Base-by-base conservation (phyloP, 805 yeast genomes). In the Saturnispora dispora region DNA sequence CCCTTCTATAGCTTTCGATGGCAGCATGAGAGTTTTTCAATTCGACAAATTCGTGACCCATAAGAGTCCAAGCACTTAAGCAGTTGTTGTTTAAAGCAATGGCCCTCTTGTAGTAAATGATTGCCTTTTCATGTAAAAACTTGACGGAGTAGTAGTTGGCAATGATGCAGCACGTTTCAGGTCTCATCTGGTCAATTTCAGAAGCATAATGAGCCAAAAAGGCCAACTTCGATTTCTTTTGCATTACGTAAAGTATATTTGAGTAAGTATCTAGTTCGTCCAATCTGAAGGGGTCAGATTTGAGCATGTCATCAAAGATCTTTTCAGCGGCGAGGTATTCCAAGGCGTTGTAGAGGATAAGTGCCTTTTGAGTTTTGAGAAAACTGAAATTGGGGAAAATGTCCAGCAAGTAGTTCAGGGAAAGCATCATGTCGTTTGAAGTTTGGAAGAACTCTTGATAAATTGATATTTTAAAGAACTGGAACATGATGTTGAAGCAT, bases 41-140 rank as follows among this genome's bases (percentile, higher is more conserved):
- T 65, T 93, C 99, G 15, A 93, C 95, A 70, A 88, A 93, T 69
- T 93, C 99, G 67, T 93, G 99, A 10, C 99, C 99, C 96, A 93
- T 89, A 52, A 93, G 72, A 0, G 98, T 93, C 98, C 98, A 93
- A 0, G 98, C 97, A 55, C 88, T 80, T 18, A 89, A 71, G 58
- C 95, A 88, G 58, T 80, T 80, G 54, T 85, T 79, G 63, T 89
- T 86, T 53, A 93, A 72, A 0, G 87, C 79, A 37, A 93, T 71
- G 0, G 99, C 99, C 51, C 98, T 75, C 59, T 88, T 84, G 63
- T 90, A 93, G 67, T 88, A 89, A 81, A 85, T 81, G 54, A 93
- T 88, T 0, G 99, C 95, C 67, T 86, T 87, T 64, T 89, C 97
- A 67, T 93, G 99, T 59, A 93, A 96, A 55, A 89, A 87, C 58